Conservation (phyloP, 2,329 filamentous ascomycete species). For the Claviceps cyperi region DNA sequence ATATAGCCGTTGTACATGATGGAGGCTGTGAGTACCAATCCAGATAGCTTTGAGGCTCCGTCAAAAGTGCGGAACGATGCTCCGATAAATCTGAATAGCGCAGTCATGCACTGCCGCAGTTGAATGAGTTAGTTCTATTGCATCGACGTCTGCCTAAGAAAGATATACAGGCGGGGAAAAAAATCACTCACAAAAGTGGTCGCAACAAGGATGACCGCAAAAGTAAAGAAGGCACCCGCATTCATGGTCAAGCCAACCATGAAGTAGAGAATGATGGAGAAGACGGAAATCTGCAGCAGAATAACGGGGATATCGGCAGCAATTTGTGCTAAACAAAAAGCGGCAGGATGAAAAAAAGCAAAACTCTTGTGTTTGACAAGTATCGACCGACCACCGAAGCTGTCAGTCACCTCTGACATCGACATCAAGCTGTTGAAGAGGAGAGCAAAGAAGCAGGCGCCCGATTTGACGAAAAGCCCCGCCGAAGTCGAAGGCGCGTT, state of each 20-base stretch:
- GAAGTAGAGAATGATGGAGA: constrained; percentile 47
- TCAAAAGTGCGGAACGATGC: constrained; percentile 43
- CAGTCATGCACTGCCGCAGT: constrained; percentile 34
- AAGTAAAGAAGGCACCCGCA: constrained; percentile 46
- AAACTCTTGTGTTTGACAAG: constrained; percentile 44
- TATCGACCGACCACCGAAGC: constrained; percentile 44
- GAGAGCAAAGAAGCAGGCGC: constrained; percentile 49
- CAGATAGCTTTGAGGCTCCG: constrained; percentile 42
- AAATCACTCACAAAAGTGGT: constrained; percentile 31
- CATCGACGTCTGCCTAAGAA: background rate
- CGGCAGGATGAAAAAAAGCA: constrained; percentile 41
- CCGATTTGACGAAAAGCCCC: constrained; percentile 50
- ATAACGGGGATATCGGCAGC: constrained; percentile 40
- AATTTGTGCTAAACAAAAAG: constrained; percentile 43
- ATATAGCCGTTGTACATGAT: constrained; percentile 52
- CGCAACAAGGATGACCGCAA: constrained; percentile 37
- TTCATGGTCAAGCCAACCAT: constrained; percentile 41
- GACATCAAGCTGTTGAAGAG: constrained; percentile 47
- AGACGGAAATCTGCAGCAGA: constrained; percentile 41
- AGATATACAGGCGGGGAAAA: background rate
- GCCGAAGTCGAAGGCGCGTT: constrained; percentile 40
- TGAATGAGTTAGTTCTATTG: background rate
- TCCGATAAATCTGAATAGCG: constrained; percentile 40
- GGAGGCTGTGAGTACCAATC: constrained; percentile 32
- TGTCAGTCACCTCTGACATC: constrained; percentile 52